These are phyloP conservation scores for Thielaviopsis musarum DNA, from an alignment of 2,329 filamentous ascomycete species.

Conservation along the genomic window DNA sequence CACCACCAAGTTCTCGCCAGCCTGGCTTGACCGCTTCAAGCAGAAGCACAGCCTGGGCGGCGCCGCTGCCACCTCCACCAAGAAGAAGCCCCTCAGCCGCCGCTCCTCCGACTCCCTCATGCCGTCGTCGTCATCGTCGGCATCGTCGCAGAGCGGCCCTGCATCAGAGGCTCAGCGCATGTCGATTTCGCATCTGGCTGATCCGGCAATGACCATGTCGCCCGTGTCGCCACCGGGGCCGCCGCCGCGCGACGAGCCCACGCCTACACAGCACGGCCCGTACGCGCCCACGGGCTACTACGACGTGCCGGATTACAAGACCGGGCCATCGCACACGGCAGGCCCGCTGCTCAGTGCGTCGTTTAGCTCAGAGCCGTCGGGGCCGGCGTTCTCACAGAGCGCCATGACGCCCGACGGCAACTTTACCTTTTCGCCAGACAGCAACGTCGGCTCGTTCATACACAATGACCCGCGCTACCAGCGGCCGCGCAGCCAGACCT, in stretches of 20 bases:
- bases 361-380: not conserved
- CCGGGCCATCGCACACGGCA: not conserved
- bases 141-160: slow-evolving; percentile 34
- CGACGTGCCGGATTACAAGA: not conserved
- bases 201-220: slow-evolving; percentile 18
- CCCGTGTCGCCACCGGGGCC: slow-evolving; percentile 30
- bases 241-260: not conserved
- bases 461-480: slow-evolving; percentile 37
- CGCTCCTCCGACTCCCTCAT: not conserved
- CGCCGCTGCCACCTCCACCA: not conserved
- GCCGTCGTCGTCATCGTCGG: too few relatives aligned
- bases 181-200: slow-evolving; percentile 21
- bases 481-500: slow-evolving; percentile 70
- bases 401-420: slow-evolving; percentile 59
- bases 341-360: not conserved
- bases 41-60: slow-evolving; percentile 56
- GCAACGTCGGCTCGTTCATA: slow-evolving; percentile 48
- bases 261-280: not conserved
- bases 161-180: slow-evolving; percentile 18
- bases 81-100: not conserved
- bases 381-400: slow-evolving; percentile 41
- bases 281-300: slow-evolving; percentile 3
- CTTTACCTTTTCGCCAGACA: slow-evolving; percentile 60
- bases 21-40: slow-evolving; percentile 93
- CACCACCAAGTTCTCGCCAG: slow-evolving; percentile 51